Evolutionary conservation across 345 rosid species (phyloP).

Genomic region (Acer saccharum): DNA sequence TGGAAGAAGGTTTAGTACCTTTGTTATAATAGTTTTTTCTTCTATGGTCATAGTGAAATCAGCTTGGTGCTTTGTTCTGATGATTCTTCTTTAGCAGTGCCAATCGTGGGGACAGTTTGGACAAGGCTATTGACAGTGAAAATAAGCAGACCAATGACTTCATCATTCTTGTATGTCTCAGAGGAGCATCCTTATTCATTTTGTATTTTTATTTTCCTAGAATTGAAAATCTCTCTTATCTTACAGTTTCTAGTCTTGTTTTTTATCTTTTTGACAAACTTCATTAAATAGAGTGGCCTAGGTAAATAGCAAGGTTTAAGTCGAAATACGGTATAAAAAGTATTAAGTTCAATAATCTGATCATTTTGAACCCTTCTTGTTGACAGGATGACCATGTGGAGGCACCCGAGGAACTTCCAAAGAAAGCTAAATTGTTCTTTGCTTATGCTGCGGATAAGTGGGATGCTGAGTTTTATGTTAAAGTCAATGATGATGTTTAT

Average conservation of each 20-base stretch:
- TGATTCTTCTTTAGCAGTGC: constrained; percentile 50
- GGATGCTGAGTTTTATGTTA: constrained; percentile 85
- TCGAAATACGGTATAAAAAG: background rate
- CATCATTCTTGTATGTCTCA: constrained; percentile 61
- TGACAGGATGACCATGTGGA: constrained; percentile 67
- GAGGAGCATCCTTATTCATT: background rate
- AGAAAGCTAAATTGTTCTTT: constrained; percentile 63
- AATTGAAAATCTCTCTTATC: background rate
- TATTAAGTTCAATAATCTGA: constrained; percentile 17
- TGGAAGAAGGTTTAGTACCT: constrained; percentile 76
- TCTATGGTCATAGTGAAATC: background rate
- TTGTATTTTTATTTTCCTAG: background rate
- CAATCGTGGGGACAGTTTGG: constrained; percentile 64
- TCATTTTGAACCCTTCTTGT: constrained; percentile 4
- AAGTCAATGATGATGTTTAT: constrained; percentile 75
- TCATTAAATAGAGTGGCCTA: background rate
- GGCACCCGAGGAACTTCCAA: constrained; percentile 55
- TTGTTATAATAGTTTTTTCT: constrained; percentile 10
- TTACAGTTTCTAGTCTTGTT: background rate
- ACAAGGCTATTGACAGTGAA: constrained; percentile 63
- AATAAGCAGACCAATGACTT: constrained; percentile 67
- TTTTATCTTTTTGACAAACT: background rate
- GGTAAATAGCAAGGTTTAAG: background rate
- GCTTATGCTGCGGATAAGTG: constrained; percentile 66
- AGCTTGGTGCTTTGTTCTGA: constrained; percentile 14